Conservation (phyloP, 257 asterid genomes). For the Przewalskia tangutica region DNA sequence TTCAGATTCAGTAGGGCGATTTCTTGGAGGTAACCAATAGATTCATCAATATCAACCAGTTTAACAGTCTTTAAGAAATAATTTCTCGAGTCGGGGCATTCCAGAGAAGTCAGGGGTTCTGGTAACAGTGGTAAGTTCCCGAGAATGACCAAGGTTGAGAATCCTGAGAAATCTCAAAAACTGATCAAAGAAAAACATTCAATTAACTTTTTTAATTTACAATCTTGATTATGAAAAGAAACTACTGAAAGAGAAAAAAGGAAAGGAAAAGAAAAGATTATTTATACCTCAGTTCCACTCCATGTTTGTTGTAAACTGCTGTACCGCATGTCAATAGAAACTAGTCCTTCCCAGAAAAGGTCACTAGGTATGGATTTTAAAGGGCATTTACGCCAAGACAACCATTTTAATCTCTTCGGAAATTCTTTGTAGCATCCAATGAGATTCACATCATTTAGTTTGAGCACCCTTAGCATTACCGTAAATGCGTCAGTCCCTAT, state of each 20-base stretch:
- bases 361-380: conserved; percentile 9
- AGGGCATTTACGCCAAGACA: conserved; percentile 9
- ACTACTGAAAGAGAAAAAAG: too few species aligned
- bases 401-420: conserved; percentile 10
- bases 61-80: conserved; percentile 11
- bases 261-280: not conserved
- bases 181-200: not conserved
- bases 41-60: conserved; percentile 3
- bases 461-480: conserved; percentile 10
- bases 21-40: not conserved
- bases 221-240: not conserved
- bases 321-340: conserved; percentile 13
- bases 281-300: conserved; percentile 11
- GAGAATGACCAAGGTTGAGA: conserved; percentile 12
- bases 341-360: conserved; percentile 1
- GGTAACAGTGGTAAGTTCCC: conserved; percentile 6
- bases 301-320: conserved; percentile 13
- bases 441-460: conserved; percentile 8
- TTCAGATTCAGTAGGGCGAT: conserved; percentile 3
- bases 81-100: not conserved
- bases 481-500: conserved; percentile 10
- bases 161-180: conserved; percentile 7
- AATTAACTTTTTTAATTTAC: not conserved
- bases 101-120: conserved; percentile 8
- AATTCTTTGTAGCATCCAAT: conserved; percentile 9